A percentile compares a stretch with the other conserved stretches of the same genome.
phyloP scores from a whole-genome alignment of 225 moss, liverwort and hornwort species.

The Sphagnum contortum region DNA sequence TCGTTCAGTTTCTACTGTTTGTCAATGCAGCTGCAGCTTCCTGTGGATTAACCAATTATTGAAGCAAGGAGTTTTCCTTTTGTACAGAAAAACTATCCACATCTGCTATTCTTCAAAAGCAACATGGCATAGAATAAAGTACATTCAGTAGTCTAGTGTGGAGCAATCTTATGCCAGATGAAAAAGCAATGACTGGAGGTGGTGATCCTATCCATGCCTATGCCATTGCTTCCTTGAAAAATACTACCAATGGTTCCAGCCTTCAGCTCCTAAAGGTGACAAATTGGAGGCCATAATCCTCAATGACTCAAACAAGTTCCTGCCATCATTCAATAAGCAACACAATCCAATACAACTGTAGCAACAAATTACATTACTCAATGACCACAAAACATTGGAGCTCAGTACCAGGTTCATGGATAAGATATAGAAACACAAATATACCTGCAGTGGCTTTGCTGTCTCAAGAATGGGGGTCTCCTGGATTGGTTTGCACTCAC shows the following conservation, averaged over 20 bases:
- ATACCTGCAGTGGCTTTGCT: conserved; percentile 50
- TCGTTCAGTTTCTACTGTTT: no score
- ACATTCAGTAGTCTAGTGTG: not conserved
- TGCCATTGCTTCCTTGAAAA: conserved; percentile 56
- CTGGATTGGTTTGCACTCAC: conserved; percentile 59
- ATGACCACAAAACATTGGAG: not conserved
- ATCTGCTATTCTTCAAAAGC: no score
- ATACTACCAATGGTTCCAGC: conserved; percentile 69
- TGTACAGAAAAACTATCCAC: no score
- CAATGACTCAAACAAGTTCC: conserved; percentile 63
- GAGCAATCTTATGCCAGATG: conserved; percentile 28
- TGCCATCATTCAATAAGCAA: not conserved
- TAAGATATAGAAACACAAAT: not conserved
- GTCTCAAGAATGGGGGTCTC: conserved; percentile 56
- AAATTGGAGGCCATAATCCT: conserved; percentile 69
- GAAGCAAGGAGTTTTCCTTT: no score
- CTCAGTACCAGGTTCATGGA: not conserved
- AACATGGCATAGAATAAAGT: no score
- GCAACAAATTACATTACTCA: not conserved
- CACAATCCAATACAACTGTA: not conserved
- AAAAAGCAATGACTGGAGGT: conserved; percentile 32
- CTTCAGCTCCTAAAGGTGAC: conserved; percentile 60
- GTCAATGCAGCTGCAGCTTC: no score
- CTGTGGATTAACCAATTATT: no score
- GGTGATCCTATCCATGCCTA: conserved; percentile 65